Percentiles rank a stretch among this genome's conserved stretches.
These are phyloP conservation scores for Corniculantispora saksenae DNA, from an alignment of 2,329 filamentous ascomycete genomes.

Conservation along the genomic window DNA sequence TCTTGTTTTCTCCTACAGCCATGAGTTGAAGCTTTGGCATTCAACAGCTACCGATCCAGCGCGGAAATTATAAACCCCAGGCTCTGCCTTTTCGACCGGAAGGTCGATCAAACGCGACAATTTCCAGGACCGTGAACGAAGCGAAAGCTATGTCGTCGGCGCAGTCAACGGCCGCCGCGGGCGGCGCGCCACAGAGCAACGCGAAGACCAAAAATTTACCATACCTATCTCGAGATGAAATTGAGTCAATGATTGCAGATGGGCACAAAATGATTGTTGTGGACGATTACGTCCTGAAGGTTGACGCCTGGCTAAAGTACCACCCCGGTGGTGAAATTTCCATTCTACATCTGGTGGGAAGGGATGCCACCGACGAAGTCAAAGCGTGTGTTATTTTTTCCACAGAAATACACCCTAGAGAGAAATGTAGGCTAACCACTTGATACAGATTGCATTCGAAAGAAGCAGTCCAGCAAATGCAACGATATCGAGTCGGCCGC, in stretches of 20 bases:
- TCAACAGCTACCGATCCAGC: neutral
- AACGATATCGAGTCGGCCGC: constrained; percentile 78
- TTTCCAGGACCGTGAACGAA: neutral
- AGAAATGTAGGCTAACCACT: constrained; percentile 20
- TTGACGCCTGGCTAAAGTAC: constrained; percentile 84
- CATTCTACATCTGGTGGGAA: constrained; percentile 89
- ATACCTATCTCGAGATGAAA: constrained; percentile 13
- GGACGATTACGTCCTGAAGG: constrained; percentile 78
- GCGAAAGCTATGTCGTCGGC: neutral
- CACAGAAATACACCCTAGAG: neutral
- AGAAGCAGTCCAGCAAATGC: constrained; percentile 75
- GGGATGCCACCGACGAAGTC: constrained; percentile 93
- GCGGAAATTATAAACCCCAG: neutral
- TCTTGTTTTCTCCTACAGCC: neutral
- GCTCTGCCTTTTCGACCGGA: no score
- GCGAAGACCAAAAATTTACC: constrained; percentile 2
- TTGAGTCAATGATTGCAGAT: constrained; percentile 79
- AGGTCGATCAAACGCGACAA: neutral
- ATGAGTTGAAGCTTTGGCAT: neutral
- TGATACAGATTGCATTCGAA: constrained; percentile 74
- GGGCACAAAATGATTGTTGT: constrained; percentile 80
- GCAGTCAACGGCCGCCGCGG: neutral
- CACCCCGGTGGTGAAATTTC: constrained; percentile 92
- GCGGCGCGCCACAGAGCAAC: neutral
- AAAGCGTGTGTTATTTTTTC: constrained; percentile 65